phyloP scores from a whole-genome alignment of 2,329 filamentous ascomycete genomes.

The Tolypocladium ovalisporum region DNA sequence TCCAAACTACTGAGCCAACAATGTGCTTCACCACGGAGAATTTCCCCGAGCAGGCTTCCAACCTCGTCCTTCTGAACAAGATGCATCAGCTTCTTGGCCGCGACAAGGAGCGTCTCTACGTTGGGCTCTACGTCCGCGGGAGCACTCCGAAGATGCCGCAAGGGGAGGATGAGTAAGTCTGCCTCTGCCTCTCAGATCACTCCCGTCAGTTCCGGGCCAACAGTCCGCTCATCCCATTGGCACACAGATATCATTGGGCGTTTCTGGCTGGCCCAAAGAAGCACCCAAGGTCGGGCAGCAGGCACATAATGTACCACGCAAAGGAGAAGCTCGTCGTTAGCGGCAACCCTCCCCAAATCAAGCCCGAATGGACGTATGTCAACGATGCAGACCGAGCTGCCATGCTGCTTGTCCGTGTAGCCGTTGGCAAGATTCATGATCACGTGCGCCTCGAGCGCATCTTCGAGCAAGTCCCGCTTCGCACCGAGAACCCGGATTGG shows the following conservation, averaged over 20 bases:
- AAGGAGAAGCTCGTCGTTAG: conserved; percentile 14
- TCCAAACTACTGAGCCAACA: neutral
- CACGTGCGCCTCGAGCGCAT: conserved; percentile 13
- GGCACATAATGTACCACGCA: conserved; percentile 18
- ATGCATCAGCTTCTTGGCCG: neutral
- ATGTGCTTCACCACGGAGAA: conserved; percentile 1
- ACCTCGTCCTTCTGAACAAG: conserved; percentile 1
- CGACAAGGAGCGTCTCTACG: conserved; percentile 11
- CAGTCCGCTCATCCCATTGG: neutral
- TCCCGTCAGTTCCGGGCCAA: neutral
- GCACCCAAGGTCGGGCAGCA: conserved; percentile 7
- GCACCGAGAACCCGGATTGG: conserved; percentile 20
- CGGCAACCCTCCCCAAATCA: conserved; percentile 2
- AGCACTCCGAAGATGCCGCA: conserved; percentile 4
- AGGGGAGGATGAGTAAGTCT: conserved; percentile 6
- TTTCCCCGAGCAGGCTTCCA: conserved; percentile 3
- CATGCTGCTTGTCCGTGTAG: conserved; percentile 13
- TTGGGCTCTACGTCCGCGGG: conserved; percentile 5
- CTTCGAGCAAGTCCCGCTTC: conserved; percentile 18
- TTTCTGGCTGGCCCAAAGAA: conserved; percentile 24
- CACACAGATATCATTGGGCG: conserved; percentile 24
- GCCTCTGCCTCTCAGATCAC: too few species aligned
- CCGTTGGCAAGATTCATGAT: conserved; percentile 20
- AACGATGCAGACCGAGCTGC: conserved; percentile 2
- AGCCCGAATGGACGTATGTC: conserved; percentile 16